phyloP scores from a whole-genome alignment of 345 rosid genomes.

The Garcia nutans region DNA sequence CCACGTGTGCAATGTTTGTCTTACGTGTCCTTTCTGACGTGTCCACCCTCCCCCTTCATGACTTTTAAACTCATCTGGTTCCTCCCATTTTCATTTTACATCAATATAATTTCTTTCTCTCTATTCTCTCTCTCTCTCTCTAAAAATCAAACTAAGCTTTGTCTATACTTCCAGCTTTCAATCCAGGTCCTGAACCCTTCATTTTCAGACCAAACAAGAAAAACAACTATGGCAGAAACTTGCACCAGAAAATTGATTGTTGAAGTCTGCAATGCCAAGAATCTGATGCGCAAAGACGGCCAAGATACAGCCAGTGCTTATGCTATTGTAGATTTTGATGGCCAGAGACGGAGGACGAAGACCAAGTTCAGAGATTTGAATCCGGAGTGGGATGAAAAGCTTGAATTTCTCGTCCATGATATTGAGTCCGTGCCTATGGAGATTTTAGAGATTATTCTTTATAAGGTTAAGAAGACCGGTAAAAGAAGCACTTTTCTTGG shows the following conservation, averaged over 20 bases:
- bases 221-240: constrained; percentile 50
- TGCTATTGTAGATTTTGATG: constrained; percentile 74
- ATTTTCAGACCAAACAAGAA: too few relatives aligned
- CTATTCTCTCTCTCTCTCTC: constrained; percentile 16
- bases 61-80: constrained; percentile 21
- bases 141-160: not conserved
- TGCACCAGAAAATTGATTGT: constrained; percentile 62
- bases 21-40: constrained; percentile 26
- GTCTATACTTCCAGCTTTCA: not conserved
- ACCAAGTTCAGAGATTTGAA: constrained; percentile 80
- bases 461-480: constrained; percentile 72
- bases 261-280: constrained; percentile 76
- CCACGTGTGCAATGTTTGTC: constrained; percentile 30
- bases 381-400: constrained; percentile 86
- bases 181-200: not conserved
- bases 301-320: constrained; percentile 93
- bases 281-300: constrained; percentile 88
- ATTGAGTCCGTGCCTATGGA: constrained; percentile 54
- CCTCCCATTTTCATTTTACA: constrained; percentile 1
- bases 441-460: constrained; percentile 72
- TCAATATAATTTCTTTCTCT: not conserved
- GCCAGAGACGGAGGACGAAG: constrained; percentile 76
- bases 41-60: constrained; percentile 31
- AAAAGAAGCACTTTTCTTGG: constrained; percentile 73
- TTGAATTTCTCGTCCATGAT: constrained; percentile 74